These are phyloP conservation scores for Pochonia chlamydosporia DNA, from an alignment of 2,329 filamentous ascomycete genomes.

Conservation along the genomic window DNA sequence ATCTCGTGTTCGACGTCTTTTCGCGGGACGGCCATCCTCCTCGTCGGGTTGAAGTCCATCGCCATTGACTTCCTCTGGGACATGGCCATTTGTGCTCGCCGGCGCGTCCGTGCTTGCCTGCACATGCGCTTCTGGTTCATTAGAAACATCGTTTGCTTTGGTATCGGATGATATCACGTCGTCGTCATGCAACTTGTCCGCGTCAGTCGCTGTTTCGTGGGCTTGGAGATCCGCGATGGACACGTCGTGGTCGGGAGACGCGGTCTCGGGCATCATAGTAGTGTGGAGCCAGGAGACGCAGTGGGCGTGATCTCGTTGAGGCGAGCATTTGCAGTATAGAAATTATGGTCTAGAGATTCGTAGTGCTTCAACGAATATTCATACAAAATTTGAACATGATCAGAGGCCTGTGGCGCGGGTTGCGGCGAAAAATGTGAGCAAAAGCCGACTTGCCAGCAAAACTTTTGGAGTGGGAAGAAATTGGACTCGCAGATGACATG, in stretches of 20 bases:
- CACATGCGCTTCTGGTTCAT: slow-evolving; percentile 12
- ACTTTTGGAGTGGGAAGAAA: slow-evolving; percentile 35
- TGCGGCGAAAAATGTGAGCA: slow-evolving; percentile 36
- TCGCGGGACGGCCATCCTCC: slow-evolving; percentile 48
- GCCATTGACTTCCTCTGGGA: slow-evolving; percentile 49
- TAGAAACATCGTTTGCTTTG: slow-evolving; percentile 9
- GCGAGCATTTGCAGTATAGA: slow-evolving; percentile 51
- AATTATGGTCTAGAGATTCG: slow-evolving; percentile 50
- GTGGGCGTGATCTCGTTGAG: slow-evolving; percentile 48
- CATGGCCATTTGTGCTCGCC: slow-evolving; percentile 20
- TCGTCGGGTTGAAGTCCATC: slow-evolving; percentile 37
- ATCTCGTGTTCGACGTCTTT: slow-evolving; percentile 58
- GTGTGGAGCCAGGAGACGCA: slow-evolving; percentile 35
- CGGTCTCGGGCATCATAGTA: slow-evolving; percentile 55
- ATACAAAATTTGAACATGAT: slow-evolving; percentile 50
- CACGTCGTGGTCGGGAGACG: slow-evolving; percentile 44
- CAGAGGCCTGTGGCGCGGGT: slow-evolving; percentile 41
- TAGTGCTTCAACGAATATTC: slow-evolving; percentile 37
- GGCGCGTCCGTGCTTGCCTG: slow-evolving; percentile 16
- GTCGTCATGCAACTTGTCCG: slow-evolving; percentile 12
- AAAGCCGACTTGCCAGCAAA: slow-evolving; percentile 45
- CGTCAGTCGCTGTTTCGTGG: slow-evolving; percentile 18
- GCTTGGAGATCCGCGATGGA: slow-evolving; percentile 23
- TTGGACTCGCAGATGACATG: slow-evolving; percentile 15
- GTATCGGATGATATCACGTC: slow-evolving; percentile 15